Conservation (phyloP, 495 filamentous ascomycete genomes). For the Tuber melanosporum region DNA sequence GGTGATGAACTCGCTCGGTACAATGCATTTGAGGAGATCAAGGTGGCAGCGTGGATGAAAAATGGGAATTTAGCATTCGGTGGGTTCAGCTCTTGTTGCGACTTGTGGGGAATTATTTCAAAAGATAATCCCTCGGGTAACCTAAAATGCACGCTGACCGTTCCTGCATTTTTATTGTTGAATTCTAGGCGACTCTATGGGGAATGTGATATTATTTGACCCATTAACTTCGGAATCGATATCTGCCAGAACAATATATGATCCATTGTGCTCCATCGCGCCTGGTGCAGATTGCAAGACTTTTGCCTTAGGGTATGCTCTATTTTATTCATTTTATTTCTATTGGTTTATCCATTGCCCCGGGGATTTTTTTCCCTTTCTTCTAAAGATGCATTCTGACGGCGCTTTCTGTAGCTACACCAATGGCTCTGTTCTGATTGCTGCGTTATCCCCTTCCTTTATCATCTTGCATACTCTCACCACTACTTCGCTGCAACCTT, state of each 20-base stretch:
- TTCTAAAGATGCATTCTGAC: slow-evolving; percentile 37
- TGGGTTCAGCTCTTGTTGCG: slow-evolving; percentile 43
- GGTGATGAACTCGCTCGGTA: slow-evolving; percentile 86
- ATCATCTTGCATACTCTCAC: slow-evolving; percentile 90
- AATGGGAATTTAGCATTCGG: slow-evolving; percentile 97
- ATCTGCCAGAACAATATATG: slow-evolving; percentile 84
- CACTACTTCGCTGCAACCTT: slow-evolving; percentile 68
- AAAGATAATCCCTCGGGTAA: slow-evolving; percentile 4
- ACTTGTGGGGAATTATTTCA: slow-evolving; percentile 12
- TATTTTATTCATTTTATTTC: slow-evolving; percentile 10
- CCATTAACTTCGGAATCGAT: slow-evolving; percentile 89
- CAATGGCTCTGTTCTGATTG: slow-evolving; percentile 91
- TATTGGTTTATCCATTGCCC: neutral
- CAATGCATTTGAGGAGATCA: slow-evolving; percentile 77
- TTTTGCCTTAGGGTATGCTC: slow-evolving; percentile 84
- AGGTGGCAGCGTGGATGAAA: slow-evolving; percentile 87
- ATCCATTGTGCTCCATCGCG: slow-evolving; percentile 86
- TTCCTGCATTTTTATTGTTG: slow-evolving; percentile 8
- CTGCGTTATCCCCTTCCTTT: slow-evolving; percentile 81
- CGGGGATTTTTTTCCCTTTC: no score
- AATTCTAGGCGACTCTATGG: slow-evolving; percentile 43
- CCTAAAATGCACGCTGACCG: slow-evolving; percentile 31
- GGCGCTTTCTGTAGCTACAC: slow-evolving; percentile 60
- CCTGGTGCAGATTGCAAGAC: slow-evolving; percentile 89
- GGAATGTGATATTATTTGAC: slow-evolving; percentile 91